phyloP scores from a whole-genome alignment of 2,329 filamentous ascomycete species.

The Plenodomus lindquistii region DNA sequence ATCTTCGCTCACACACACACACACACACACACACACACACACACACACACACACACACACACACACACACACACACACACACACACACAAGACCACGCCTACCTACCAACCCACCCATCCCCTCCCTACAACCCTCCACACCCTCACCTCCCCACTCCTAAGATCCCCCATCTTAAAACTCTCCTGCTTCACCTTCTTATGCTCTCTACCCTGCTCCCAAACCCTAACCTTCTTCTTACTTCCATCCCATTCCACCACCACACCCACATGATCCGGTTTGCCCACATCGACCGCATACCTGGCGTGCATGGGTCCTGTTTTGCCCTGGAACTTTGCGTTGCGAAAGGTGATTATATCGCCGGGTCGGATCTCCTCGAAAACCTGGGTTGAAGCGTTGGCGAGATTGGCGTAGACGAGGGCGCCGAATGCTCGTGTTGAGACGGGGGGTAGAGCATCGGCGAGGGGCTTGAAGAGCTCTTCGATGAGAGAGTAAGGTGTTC shows the following conservation, averaged over 20 bases:
- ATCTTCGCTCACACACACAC: too few relatives aligned
- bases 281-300: constrained; percentile 91
- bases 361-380: constrained; percentile 88
- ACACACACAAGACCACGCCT: too few relatives aligned
- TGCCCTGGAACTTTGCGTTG: constrained; percentile 92
- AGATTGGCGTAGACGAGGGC: constrained; percentile 93
- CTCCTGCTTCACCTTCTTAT: constrained; percentile 89
- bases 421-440: constrained; percentile 88
- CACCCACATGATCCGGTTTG: constrained; percentile 82
- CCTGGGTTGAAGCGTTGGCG: constrained; percentile 87
- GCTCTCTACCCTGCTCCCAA: constrained; percentile 94
- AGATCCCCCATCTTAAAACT: constrained; percentile 93
- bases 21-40: too few relatives aligned
- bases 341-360: constrained; percentile 93
- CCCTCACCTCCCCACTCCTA: constrained; percentile 90
- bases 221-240: constrained; percentile 96
- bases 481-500: constrained; percentile 77
- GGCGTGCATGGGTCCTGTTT: constrained; percentile 91
- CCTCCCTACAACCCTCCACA: constrained; percentile 93
- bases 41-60: too few relatives aligned
- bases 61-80: too few relatives aligned
- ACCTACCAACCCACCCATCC: constrained; percentile 83
- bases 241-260: constrained; percentile 96
- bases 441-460: constrained; percentile 73
- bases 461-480: constrained; percentile 76